Base-by-base conservation (phyloP, 805 yeast species). In the Sugiyamaella qingdaonensis region DNA sequence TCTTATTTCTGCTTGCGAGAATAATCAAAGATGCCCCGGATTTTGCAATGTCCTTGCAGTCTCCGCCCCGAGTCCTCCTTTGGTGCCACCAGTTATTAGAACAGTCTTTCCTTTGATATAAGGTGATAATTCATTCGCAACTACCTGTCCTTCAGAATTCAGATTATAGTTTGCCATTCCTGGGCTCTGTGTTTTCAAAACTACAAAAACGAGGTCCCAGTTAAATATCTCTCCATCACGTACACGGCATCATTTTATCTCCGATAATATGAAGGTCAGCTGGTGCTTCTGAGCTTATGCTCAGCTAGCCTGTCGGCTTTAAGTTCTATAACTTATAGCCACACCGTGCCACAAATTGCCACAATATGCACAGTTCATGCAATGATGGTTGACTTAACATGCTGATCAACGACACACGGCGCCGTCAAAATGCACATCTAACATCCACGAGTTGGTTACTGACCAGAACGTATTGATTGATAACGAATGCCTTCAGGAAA, bases 41-140 rank as follows among this genome's bases (percentile, higher is more conserved):
- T 10, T 39, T 34, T 27, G 55, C 19, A 48, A 8, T 5, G 45
- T 41, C 18, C 39, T 14, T 4, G 52, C 58, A 7, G 53, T 55
- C 31, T 49, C 53, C 19, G 58, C 55, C 18, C 58, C 55, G 29
- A 55, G 34, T 10, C 55, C 58, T 14, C 58, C 58, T 48, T 42
- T 42, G 24, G 58, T 48, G 8, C 16, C 43, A 2, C 58, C 58
- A 10, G 58, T 55, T 5, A 55, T 35, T 7, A 49, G 48, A 14
- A 55, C n/a, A 21, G 31, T 44, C 46, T 49, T 54, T 10, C 52
- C 54, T 16, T 35, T 52, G 43, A 55, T 51, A 16, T 50, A 41
- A 10, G 34, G 8, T 2, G 47, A 14, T 31, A 53, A 35, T 18
- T 35, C 46, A 13, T 19, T 21, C 4, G 49, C 53, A 7, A 49